Conservation (phyloP, 768 basidiomycete species). For the Tylopilus intermedius region DNA sequence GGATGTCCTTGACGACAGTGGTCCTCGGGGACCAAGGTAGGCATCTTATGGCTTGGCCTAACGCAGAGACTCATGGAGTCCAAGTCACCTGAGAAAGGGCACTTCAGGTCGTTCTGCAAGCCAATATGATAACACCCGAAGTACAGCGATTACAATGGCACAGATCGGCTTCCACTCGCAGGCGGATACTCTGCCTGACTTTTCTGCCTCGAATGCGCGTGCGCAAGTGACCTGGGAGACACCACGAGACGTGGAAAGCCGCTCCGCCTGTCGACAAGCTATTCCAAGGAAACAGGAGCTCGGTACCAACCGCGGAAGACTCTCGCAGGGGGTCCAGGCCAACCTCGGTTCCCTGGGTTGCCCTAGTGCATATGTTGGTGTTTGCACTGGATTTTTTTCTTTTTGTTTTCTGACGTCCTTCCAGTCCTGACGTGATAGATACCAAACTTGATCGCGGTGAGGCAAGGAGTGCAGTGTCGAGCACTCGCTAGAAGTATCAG, state of each 20-base stretch:
- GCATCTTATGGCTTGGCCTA: background rate
- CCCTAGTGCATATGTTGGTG: constrained; percentile 6
- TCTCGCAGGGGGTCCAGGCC: background rate
- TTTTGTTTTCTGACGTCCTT: background rate
- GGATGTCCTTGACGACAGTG: background rate
- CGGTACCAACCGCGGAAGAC: background rate
- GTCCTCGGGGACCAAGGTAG: constrained; percentile 1
- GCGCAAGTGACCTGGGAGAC: background rate
- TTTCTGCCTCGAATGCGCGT: background rate
- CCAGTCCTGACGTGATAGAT: constrained; percentile 1
- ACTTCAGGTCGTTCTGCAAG: background rate
- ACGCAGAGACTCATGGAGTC: constrained; percentile 1
- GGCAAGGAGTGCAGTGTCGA: background rate
- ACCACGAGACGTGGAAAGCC: background rate
- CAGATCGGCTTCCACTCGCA: background rate
- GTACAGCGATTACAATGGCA: background rate
- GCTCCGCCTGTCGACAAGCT: background rate
- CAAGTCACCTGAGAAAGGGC: background rate
- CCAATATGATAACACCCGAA: background rate
- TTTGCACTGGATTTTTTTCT: background rate
- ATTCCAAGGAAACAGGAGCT: background rate
- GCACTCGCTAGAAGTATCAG: constrained; percentile 5
- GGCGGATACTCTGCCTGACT: background rate
- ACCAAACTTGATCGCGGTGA: constrained; percentile 4
- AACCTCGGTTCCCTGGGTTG: background rate